Evolutionary conservation across 164 flowering plant genomes (phyloP), one percentile per base, ranked within the genome.

Genomic region (Magnolia kwangsiensis): DNA sequence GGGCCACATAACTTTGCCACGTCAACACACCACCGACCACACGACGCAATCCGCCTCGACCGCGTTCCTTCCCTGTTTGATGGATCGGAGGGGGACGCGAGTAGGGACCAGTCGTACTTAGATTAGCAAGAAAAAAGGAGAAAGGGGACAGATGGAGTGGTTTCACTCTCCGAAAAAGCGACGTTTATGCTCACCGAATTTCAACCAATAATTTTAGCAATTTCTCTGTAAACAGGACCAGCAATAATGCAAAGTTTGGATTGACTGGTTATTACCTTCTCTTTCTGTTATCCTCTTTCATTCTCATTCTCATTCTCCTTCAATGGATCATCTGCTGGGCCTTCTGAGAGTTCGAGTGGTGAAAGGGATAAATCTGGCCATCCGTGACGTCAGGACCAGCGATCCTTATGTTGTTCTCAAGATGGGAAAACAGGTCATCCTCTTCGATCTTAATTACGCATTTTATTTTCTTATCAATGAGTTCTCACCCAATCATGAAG

Each of bases 401-500:
- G 94, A 90, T 80, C 94, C 94, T 69, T 90, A 90, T 51, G 85
- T 88, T 14, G 85, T 85, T 29, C 72, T 90, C 82, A 82, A 74
- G 76, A 85, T 90, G 90, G 94, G 87, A 20, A 82, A 82, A 76
- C 92, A 89, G 91, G 92, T 89, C 10, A n/a, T 29, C 31, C 18
- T 16, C 13, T 55, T 11, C 18, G 14, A 55, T 55, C 18, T 55
- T 55, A 8, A 11, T 55, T 11, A 55, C 61, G 18, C 13, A 55
- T 55, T 55, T 55, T 55, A 11, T 55, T 55, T 16, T 11, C 18
- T 1, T 27, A 27, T 27, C 29, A 27, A 27, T 27, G 29, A 27
- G 29, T 27, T 27, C 29, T 27, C 29, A 27, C 29, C 29, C 29
- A 27, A 27, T 27, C 29, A 27, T 27, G 29, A 27, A 27, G 29